phyloP scores from a whole-genome alignment of 2,329 filamentous ascomycete genomes.

The Colletotrichum spaethianum region DNA sequence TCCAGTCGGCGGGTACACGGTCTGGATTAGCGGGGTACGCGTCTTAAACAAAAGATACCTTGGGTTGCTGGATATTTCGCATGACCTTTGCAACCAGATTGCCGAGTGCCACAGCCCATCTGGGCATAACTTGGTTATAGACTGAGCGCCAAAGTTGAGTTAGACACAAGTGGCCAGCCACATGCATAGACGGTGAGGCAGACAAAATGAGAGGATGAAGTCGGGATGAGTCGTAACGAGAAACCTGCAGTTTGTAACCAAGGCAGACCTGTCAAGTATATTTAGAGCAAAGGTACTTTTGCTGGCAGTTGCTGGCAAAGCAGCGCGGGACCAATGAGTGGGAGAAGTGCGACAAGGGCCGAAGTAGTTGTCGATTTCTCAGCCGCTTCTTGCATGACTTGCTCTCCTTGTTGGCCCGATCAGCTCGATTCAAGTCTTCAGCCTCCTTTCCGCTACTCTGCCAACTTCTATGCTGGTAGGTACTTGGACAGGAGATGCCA shows the following conservation, averaged over 20 bases:
- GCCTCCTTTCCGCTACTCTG: neutral
- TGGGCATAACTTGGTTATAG: neutral
- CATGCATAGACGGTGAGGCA: neutral
- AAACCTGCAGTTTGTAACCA: neutral
- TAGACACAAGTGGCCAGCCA: no score
- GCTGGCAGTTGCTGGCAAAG: neutral
- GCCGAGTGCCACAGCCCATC: neutral
- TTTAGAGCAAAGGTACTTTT: neutral
- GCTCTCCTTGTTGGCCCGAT: neutral
- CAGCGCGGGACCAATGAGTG: neutral
- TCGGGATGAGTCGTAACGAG: no score
- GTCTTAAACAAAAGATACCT: neutral
- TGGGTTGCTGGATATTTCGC: neutral
- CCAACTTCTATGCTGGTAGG: neutral
- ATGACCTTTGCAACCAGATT: neutral
- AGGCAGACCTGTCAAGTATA: neutral
- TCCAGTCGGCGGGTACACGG: neutral
- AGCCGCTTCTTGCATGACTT: conserved; percentile 1
- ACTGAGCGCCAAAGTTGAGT: no score
- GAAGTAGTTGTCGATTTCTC: neutral
- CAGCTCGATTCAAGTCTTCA: neutral
- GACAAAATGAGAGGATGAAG: neutral
- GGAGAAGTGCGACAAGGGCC: neutral
- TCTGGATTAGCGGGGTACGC: conserved; percentile 16
- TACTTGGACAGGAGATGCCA: neutral